A percentile compares a stretch with the other conserved stretches of the same genome.
phyloP scores from a whole-genome alignment of 192 early-diverging fungal genomes.

The Diversispora epigaea region DNA sequence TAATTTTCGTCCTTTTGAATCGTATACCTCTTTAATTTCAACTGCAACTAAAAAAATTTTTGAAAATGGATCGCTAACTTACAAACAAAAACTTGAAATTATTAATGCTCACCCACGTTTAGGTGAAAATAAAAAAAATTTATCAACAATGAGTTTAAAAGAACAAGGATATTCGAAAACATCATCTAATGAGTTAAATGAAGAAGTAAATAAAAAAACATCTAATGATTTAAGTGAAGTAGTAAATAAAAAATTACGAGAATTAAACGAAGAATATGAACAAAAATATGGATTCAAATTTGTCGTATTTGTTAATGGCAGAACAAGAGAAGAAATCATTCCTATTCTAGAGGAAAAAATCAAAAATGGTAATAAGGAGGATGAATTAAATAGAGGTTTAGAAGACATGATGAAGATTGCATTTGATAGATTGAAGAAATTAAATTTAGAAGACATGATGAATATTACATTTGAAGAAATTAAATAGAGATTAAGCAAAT shows the following conservation, averaged over 20 bases:
- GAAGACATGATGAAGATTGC: constrained; percentile 82
- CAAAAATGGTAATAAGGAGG: constrained; percentile 54
- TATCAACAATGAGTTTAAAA: constrained; percentile 69
- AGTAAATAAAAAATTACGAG: constrained; percentile 52
- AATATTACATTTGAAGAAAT: too few species aligned
- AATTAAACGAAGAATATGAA: constrained; percentile 70
- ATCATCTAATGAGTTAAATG: constrained; percentile 36
- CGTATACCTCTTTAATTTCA: constrained; percentile 66
- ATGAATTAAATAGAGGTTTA: constrained; percentile 71
- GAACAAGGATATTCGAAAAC: constrained; percentile 66
- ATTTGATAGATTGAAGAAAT: constrained; percentile 72
- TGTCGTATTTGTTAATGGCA: constrained; percentile 80
- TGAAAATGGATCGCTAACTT: constrained; percentile 53
- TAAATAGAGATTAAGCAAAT: too few species aligned
- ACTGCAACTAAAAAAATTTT: constrained; percentile 50
- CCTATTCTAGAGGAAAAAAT: constrained; percentile 74
- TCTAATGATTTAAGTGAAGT: constrained; percentile 50
- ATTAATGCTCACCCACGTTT: constrained; percentile 91
- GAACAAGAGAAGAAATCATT: constrained; percentile 70
- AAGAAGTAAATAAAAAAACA: neutral
- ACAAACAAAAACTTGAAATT: constrained; percentile 70
- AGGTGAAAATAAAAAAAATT: constrained; percentile 67
- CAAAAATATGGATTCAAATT: constrained; percentile 77
- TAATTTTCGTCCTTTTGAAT: constrained; percentile 65
- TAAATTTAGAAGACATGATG: neutral